Base-by-base conservation (phyloP, 2,329 filamentous ascomycete species). In the Claviceps sp. region DNA sequence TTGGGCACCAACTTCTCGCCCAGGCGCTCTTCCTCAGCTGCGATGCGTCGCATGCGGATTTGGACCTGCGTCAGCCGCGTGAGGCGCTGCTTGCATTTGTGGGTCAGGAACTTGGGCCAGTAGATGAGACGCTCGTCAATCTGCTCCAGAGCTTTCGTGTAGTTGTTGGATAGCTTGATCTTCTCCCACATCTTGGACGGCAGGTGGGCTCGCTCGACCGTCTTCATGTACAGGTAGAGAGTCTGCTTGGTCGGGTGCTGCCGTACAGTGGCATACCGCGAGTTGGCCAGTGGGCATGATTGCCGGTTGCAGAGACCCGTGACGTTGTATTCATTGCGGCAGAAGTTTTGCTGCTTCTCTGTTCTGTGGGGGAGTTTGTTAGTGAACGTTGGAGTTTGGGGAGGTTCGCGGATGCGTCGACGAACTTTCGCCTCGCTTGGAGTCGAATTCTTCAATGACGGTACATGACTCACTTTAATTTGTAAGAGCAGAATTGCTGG, bases 221-320 rank as follows among this genome's bases (percentile, higher is more conserved):
- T 93, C 74, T 96, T 97, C 78, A 95, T 95, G 77, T 95, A 97
- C 53, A 97, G 83, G 72, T 96, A 97, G 56, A 97, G 78, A 8
- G 81, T 82, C 56, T 87, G 86, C 50, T 87, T 90, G 55, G 68
- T 83, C 72, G 89, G 85, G 63, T 94, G 82, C 51, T 86, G 81
- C 58, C 91, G 85, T 55, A 97, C 82, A 8, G 91, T 97, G 55
- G 91, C 91, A 75, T 97, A 96, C 55, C 89, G 81, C 41, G 84
- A 87, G 72, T 95, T 96, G 59, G 90, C 88, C 53, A 95, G 81
- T 2, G 90, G 89, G 66, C 90, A 95, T 51, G 86, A 88, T 68
- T 95, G 88, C 54, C 88, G 79, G 65, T 87, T 89, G 72, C 87
- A 93, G 56, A 91, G 79, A 52, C 87, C 85, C 13, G 81, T 86